Conservation (phyloP, 2,329 filamentous ascomycete genomes). For the Colletotrichum tropicale region DNA sequence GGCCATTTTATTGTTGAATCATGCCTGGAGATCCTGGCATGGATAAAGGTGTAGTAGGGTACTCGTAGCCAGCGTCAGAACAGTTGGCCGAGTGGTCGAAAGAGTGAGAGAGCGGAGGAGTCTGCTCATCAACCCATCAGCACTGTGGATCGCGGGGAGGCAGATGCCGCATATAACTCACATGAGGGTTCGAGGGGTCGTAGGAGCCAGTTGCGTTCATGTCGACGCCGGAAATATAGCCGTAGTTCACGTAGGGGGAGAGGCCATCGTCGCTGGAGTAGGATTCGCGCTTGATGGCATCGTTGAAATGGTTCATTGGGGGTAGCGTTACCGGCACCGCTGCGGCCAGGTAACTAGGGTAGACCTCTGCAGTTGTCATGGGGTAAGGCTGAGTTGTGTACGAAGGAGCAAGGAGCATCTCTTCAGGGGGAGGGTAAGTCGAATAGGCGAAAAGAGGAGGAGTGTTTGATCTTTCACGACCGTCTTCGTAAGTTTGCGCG, state of each 20-base stretch:
- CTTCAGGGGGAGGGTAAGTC: slow-evolving; percentile 70
- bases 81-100: slow-evolving; percentile 71
- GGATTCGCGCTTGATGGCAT: slow-evolving; percentile 70
- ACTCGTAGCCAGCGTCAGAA: slow-evolving; percentile 66
- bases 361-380: slow-evolving; percentile 56
- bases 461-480: slow-evolving; percentile 72
- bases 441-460: slow-evolving; percentile 73
- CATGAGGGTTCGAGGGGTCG: slow-evolving; percentile 74
- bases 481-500: slow-evolving; percentile 57
- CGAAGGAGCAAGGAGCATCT: slow-evolving; percentile 65
- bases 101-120: slow-evolving; percentile 77
- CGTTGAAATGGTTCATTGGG: slow-evolving; percentile 67
- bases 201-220: slow-evolving; percentile 65
- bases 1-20: slow-evolving; percentile 32
- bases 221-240: slow-evolving; percentile 68
- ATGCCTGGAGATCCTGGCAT: slow-evolving; percentile 72
- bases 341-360: slow-evolving; percentile 61
- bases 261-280: slow-evolving; percentile 64
- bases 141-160: slow-evolving; percentile 47
- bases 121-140: slow-evolving; percentile 63
- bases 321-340: slow-evolving; percentile 65
- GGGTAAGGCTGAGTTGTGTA: slow-evolving; percentile 56
- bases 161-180: slow-evolving; percentile 62
- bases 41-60: slow-evolving; percentile 74
- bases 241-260: slow-evolving; percentile 71